Base-by-base conservation (phyloP, 257 asterid genomes). In the Nicotiana noctiflora region DNA sequence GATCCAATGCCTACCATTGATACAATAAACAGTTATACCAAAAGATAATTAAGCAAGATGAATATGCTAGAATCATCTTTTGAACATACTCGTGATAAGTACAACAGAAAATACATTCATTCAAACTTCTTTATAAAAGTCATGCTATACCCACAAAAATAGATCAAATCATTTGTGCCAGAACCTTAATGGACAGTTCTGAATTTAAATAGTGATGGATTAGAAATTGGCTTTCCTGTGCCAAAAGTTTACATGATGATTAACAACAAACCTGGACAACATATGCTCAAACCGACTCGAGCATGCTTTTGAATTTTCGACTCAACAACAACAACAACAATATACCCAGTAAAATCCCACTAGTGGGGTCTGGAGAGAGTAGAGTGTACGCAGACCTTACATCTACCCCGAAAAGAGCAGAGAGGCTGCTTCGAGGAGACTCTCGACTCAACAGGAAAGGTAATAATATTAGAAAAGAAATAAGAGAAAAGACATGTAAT, bases 1-100 rank as follows among this genome's bases (percentile, higher is more conserved):
- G 93, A 88, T 95, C 96, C 90, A 92, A 84, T 19, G 99, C 97
- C 99, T 93, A 82, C 12, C 65, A 75, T 76, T 27, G n/a, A 56
- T 32, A 17, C n/a, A 63, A 32, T 61, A 77, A 4, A 61, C 15
- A 74, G 10, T 37, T 37, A 44, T 27, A 67, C 34, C 59, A 53
- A 11, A 80, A 18, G 46, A 60, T 25, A 25, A 53, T 29, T 76
- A 59, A 53, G 11, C 23, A 52, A 75, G 27, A 52, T 17, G 79
- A 56, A 75, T 25, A 13, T 29, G 18, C 12, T 29, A 25, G 25
- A 19, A 55, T 40, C 18, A 18, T 31, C 25, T 34, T 77, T 12
- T 77, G 49, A n/a, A 31, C 56, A 34, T 62, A 77, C n/a, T 56
- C 11, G n/a, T 29, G 29, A 76, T 18, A 46, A 11, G 29, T 34